Evolutionary conservation across 441 rosid species (phyloP).

Genomic region (Arabidopsis hybrid): DNA sequence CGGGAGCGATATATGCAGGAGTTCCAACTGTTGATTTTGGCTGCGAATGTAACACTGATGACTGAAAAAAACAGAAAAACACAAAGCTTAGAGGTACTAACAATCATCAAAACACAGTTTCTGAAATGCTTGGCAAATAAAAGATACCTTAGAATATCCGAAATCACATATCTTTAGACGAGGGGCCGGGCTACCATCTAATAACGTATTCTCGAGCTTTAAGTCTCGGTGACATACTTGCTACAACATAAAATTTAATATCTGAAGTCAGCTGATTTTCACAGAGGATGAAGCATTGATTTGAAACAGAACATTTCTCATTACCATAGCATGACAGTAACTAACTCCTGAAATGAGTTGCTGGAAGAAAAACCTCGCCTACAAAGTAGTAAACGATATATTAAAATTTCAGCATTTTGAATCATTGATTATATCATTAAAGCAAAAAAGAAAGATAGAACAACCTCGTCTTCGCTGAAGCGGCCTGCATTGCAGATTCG

Average conservation of each 20-base stretch:
- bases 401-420: not conserved
- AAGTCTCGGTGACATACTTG: conserved; percentile 97
- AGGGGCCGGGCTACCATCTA: conserved; percentile 97
- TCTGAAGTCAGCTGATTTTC: not conserved
- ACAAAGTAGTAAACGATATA: conserved; percentile 20
- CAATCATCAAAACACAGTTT: not conserved
- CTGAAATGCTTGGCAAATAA: not conserved
- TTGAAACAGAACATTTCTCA: conserved; percentile 30
- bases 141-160: conserved; percentile 94
- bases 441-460: not conserved
- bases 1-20: conserved; percentile 99
- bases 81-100: conserved; percentile 1
- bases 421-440: not conserved
- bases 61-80: conserved; percentile 51
- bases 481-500: conserved; percentile 97
- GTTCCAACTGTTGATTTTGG: conserved; percentile 99
- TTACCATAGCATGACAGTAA: conserved; percentile 93
- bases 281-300: conserved; percentile 28
- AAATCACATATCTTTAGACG: conserved; percentile 97
- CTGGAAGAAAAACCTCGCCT: conserved; percentile 99
- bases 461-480: conserved; percentile 98
- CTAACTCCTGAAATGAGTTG: conserved; percentile 99
- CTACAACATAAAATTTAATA: conserved; percentile 46
- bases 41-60: conserved; percentile 93
- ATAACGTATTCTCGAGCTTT: conserved; percentile 88